A percentile compares a stretch with the other conserved stretches of the same genome.
phyloP scores from a whole-genome alignment of 2,329 filamentous ascomycete species.

The Plenodomus tracheiphilus region DNA sequence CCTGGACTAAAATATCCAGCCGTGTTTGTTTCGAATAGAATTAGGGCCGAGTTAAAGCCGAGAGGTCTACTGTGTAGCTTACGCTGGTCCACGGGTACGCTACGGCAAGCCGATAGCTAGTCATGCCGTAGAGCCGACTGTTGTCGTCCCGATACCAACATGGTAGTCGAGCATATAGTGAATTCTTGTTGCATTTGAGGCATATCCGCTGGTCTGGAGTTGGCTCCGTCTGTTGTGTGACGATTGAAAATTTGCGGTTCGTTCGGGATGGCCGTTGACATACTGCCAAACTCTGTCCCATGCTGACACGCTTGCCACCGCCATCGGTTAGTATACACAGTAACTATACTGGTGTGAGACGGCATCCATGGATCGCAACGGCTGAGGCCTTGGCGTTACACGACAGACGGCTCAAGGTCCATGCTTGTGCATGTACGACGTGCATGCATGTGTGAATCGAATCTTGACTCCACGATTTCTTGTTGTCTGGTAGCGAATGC shows the following conservation, averaged over 20 bases:
- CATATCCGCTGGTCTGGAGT: neutral
- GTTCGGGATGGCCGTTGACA: constrained; percentile 10
- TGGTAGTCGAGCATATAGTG: neutral
- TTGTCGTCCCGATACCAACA: neutral
- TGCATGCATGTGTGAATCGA: neutral
- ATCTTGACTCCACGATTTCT: neutral
- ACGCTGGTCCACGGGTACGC: neutral
- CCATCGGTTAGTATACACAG: too few relatives aligned
- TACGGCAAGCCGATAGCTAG: constrained; percentile 5
- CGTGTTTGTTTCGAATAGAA: neutral
- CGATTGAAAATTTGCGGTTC: neutral
- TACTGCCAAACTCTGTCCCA: constrained; percentile 12
- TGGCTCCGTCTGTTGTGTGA: constrained; percentile 1
- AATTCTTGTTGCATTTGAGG: neutral
- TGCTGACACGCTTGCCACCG: constrained; percentile 4
- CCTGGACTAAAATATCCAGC: neutral
- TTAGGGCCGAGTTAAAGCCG: neutral
- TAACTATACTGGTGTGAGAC: too few relatives aligned
- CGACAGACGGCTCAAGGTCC: neutral
- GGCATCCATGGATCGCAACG: neutral
- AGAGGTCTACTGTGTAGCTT: neutral
- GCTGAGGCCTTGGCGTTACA: neutral
- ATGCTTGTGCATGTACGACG: neutral
- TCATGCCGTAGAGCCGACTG: neutral
- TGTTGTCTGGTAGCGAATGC: neutral